Base-by-base conservation (phyloP, 2,329 filamentous ascomycete genomes). In the Diplodia intermedia region DNA sequence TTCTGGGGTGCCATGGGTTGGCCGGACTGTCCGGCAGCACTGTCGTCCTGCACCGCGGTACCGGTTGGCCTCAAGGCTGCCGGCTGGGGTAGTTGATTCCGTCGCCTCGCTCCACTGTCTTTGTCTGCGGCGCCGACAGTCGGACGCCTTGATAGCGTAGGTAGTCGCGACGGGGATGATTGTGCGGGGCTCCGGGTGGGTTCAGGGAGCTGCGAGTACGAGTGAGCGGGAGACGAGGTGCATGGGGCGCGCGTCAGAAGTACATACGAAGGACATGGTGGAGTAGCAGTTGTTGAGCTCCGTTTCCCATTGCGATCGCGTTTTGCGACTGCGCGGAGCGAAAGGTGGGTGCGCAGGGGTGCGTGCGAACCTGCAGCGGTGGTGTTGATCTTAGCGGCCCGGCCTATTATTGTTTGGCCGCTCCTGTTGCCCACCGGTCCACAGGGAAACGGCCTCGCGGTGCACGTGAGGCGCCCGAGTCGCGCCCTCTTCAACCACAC, bases 251-350 rank as follows among this genome's bases (percentile, higher is more conserved):
- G 60, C 33, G 38, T 65, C 52, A 20, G 38, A 31, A 20, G 49
- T 56, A 68, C 66, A 38, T 68, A 68, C 66, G 60, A 53, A 56
- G 50, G 57, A 49, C 57, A 65, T 68, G 38, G 29, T 56, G 66
- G 9, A 62, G 38, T 36, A 55, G 52, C 31, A 63, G 60, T 52
- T 15, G 29, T 50, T 29, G 43, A 52, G 15, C 29, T n/a, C 47
- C 43, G 33, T 26, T 54, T 36, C 54, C 62, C 62, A 65, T 65
- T 23, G 33, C 50, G 50, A 55, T 14, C 49, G 62, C 62, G 62
- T 54, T 20, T 33, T 63, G 60, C 60, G 60, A 52, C 23, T 36
- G 43, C 47, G 60, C 50, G 62, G 65, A 23, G 65, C 65, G 55
- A 15, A 49, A 29, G 29, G 54, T 12, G 60, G 47, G 56, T 61